Conservation (phyloP, 129 eudicot species). For the Chrysanthemum makinoi region DNA sequence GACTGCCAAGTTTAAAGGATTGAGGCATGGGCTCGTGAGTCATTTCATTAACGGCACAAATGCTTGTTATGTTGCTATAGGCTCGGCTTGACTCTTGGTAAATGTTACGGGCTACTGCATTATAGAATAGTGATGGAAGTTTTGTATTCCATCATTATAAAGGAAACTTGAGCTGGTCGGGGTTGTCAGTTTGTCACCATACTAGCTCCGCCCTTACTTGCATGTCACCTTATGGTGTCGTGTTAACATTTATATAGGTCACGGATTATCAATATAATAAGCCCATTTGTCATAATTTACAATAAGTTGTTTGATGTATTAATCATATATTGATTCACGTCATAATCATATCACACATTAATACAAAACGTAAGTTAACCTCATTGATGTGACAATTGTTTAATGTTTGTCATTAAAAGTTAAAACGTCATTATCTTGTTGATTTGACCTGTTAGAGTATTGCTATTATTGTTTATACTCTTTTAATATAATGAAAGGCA, state of each 20-base stretch:
- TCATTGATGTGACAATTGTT: conserved; percentile 1
- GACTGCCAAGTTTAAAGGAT: not conserved
- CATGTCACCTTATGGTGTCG: not conserved
- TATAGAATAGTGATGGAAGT: too few relatives aligned
- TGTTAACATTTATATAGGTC: not conserved
- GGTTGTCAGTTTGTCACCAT: too few relatives aligned
- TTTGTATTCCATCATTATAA: too few relatives aligned
- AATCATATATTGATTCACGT: not conserved
- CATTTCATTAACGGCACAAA: not conserved
- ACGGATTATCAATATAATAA: not conserved
- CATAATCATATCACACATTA: not conserved
- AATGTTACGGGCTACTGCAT: too few relatives aligned
- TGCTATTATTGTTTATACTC: not conserved
- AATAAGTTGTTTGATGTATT: not conserved
- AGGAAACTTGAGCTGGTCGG: too few relatives aligned
- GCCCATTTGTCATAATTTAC: not conserved
- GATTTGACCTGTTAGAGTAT: not conserved
- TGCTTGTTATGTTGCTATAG: not conserved
- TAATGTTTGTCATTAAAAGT: not conserved
- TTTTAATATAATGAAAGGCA: not conserved
- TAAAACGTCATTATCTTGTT: not conserved
- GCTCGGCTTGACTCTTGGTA: not conserved
- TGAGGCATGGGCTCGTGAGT: not conserved
- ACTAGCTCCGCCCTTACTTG: too few relatives aligned
- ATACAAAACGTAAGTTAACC: not conserved